Percentiles rank a stretch among this genome's conserved stretches.
Evolutionary conservation across 495 filamentous ascomycete species (phyloP).

Genomic region (Tuber borchii): DNA sequence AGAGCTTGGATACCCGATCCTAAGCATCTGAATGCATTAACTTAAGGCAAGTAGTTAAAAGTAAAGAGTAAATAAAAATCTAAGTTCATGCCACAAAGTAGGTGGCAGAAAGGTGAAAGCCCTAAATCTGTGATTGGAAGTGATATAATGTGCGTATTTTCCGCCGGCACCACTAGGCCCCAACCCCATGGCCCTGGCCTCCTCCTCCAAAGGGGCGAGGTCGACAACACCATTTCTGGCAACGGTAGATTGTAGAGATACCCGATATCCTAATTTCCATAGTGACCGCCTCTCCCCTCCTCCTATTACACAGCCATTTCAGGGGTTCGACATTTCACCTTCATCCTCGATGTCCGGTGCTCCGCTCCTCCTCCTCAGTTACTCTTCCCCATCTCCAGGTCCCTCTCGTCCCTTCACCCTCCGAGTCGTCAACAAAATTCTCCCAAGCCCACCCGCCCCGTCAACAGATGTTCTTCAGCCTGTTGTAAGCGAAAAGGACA

Average conservation of each 20-base stretch:
- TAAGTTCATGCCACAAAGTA: conserved; percentile 96
- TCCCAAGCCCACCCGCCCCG: not conserved
- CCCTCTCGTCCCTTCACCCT: conserved; percentile 25
- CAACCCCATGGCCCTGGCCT: conserved; percentile 23
- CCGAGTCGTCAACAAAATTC: conserved; percentile 34
- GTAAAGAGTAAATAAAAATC: conserved; percentile 98
- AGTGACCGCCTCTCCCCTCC: conserved; percentile 21
- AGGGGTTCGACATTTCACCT: not conserved
- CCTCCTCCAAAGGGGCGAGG: conserved; percentile 33
- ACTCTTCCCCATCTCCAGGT: conserved; percentile 34
- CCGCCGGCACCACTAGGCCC: conserved; percentile 1
- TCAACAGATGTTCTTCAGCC: not conserved
- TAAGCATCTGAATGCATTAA: conserved; percentile 77
- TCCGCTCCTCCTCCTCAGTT: conserved; percentile 20
- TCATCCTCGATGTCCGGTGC: not conserved
- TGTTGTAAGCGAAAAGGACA: conserved; percentile 12
- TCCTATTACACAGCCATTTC: not conserved
- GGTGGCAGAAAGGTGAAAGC: conserved; percentile 87
- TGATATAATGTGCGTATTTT: conserved; percentile 60
- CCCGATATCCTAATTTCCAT: conserved; percentile 25
- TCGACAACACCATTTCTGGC: conserved; percentile 16
- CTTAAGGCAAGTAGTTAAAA: conserved; percentile 91
- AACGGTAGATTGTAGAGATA: conserved; percentile 21
- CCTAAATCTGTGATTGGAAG: conserved; percentile 98
- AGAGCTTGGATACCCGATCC: conserved; percentile 90